phyloP scores from a whole-genome alignment of 2,329 filamentous ascomycete genomes.

The Ophiocordyceps camponoti-leonardi region DNA sequence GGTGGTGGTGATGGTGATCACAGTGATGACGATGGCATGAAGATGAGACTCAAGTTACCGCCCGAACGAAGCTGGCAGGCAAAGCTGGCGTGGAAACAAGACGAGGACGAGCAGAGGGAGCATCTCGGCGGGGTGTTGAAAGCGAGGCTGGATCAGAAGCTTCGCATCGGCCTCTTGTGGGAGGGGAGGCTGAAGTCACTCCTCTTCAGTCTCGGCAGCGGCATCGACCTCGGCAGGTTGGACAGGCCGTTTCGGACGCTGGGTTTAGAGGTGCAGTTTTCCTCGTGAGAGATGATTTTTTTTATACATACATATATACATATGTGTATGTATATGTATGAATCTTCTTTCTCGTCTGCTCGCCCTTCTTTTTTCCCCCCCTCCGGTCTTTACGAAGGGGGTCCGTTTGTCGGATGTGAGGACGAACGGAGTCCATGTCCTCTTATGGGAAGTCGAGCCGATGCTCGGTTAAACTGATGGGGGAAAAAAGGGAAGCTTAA shows the following conservation, averaged over 20 bases:
- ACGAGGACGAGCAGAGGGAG: conserved; percentile 16
- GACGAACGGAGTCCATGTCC: too few relatives aligned
- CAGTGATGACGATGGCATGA: too few relatives aligned
- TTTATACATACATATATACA: too few relatives aligned
- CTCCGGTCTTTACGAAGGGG: neutral
- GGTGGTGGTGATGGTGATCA: neutral
- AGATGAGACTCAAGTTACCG: too few relatives aligned
- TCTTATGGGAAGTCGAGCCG: too few relatives aligned
- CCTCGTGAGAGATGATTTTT: conserved; percentile 34
- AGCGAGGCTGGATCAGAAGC: conserved; percentile 73
- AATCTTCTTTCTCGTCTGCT: too few relatives aligned
- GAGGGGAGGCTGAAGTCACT: conserved; percentile 85
- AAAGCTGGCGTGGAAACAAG: conserved; percentile 27
- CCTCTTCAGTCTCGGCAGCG: conserved; percentile 78
- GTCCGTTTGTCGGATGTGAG: neutral
- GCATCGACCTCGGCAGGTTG: conserved; percentile 58
- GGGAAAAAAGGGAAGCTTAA: too few relatives aligned
- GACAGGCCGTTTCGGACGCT: conserved; percentile 64
- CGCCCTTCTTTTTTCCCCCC: too few relatives aligned
- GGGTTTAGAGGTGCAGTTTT: conserved; percentile 69
- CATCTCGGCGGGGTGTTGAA: conserved; percentile 79
- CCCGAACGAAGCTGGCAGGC: conserved; percentile 28
- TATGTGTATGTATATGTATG: too few relatives aligned
- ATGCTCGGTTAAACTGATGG: too few relatives aligned
- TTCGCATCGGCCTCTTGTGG: conserved; percentile 76